Percentiles rank a stretch among this genome's conserved stretches.
Evolutionary conservation across 352 stramenopile genomes (phyloP).

Genomic region (Phytopythium helicoides): DNA sequence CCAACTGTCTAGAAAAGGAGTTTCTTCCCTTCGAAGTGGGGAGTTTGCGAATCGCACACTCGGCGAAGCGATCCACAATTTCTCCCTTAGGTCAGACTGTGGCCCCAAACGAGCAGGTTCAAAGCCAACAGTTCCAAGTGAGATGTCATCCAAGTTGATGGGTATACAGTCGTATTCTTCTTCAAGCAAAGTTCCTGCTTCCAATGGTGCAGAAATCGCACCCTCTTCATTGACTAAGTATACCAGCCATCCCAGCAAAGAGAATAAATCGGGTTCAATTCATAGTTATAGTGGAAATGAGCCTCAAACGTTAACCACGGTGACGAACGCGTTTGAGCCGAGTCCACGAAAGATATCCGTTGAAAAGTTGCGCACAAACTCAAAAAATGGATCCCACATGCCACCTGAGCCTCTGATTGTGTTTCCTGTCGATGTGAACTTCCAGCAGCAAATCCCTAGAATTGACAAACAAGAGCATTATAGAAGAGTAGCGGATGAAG

Average conservation of each 20-base stretch:
- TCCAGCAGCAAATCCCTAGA: neutral
- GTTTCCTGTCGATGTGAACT: neutral
- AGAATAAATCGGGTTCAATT: too few species aligned
- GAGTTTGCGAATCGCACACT: conserved; percentile 72
- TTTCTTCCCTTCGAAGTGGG: conserved; percentile 28
- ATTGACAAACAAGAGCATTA: neutral
- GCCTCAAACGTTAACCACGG: neutral
- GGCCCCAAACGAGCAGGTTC: too few species aligned
- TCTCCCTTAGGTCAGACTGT: conserved; percentile 20
- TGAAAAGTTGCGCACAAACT: neutral
- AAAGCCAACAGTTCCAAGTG: neutral
- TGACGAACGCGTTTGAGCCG: neutral
- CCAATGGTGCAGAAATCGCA: too few species aligned
- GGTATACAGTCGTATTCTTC: too few species aligned
- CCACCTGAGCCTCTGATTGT: neutral
- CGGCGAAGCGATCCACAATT: conserved; percentile 51
- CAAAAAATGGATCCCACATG: neutral
- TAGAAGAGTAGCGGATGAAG: neutral
- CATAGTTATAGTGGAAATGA: too few species aligned
- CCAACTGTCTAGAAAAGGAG: neutral
- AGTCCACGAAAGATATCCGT: neutral
- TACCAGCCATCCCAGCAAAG: too few species aligned
- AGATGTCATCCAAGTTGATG: too few species aligned
- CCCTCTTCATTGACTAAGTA: too few species aligned
- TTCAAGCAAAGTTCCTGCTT: too few species aligned